Evolutionary conservation across 1,284 basidiomycete genomes (phyloP).

Genomic region (Ustilago esculenta): DNA sequence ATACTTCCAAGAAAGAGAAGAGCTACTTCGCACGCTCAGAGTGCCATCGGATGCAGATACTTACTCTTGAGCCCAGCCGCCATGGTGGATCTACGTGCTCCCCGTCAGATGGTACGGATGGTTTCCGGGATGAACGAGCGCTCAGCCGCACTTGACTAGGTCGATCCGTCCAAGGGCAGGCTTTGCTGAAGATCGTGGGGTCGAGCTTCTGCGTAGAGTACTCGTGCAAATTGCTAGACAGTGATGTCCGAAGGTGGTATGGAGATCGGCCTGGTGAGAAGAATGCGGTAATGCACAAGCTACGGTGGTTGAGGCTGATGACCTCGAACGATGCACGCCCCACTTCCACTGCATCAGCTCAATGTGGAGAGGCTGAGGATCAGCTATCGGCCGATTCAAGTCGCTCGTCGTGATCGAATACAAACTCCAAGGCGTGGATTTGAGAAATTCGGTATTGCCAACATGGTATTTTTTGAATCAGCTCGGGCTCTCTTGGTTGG

Average conservation of each 20-base stretch:
- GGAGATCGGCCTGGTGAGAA: background rate
- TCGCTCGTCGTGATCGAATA: conserved; percentile 16
- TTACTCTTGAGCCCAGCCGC: conserved; percentile 57
- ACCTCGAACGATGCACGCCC: conserved; percentile 1
- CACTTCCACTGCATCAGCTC: background rate
- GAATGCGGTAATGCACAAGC: conserved; percentile 6
- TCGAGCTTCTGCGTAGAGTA: too few relatives aligned
- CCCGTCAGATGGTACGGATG: conserved; percentile 8
- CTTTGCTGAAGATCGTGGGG: too few relatives aligned
- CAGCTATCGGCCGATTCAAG: conserved; percentile 7
- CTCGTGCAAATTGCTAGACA: background rate
- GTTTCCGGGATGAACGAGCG: background rate
- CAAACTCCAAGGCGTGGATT: background rate
- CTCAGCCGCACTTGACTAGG: background rate
- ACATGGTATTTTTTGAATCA: too few relatives aligned
- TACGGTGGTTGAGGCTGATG: conserved; percentile 1
- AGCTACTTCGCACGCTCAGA: too few relatives aligned
- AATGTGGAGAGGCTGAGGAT: conserved; percentile 4
- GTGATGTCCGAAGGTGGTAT: background rate
- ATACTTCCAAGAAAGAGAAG: too few relatives aligned
- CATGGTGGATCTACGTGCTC: conserved; percentile 32
- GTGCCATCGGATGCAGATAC: too few relatives aligned
- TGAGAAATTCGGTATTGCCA: background rate
- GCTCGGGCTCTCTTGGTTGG: too few relatives aligned
- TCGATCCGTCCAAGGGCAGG: too few relatives aligned